Evolutionary conservation across 2,329 filamentous ascomycete species (phyloP).

Genomic region (Aspergillus carbonarius): DNA sequence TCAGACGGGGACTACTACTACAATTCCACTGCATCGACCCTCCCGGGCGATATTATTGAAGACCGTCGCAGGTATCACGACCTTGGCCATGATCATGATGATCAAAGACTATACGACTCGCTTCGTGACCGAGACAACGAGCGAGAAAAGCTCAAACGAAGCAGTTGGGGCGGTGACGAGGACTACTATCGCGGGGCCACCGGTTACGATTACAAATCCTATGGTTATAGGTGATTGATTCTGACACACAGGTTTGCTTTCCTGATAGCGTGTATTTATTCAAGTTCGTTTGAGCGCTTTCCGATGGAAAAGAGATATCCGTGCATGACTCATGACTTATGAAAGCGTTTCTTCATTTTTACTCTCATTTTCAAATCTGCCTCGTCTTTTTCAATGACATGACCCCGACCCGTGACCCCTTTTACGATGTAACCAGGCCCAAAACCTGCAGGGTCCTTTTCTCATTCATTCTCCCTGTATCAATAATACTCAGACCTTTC

Average conservation of each 20-base stretch:
- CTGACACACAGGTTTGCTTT: background rate
- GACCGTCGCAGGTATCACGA: conserved; percentile 30
- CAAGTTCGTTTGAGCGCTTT: background rate
- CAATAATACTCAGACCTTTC: background rate
- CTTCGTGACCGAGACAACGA: conserved; percentile 30
- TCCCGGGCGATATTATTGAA: conserved; percentile 25
- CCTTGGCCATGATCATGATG: conserved; percentile 24
- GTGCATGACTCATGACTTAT: conserved; percentile 3
- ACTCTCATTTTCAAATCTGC: background rate
- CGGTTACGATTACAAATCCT: conserved; percentile 30
- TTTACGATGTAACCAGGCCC: background rate
- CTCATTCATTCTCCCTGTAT: background rate
- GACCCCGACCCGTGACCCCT: conserved; percentile 4
- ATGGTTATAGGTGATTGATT: conserved; percentile 24
- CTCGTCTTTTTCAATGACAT: conserved; percentile 3
- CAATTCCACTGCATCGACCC: conserved; percentile 22
- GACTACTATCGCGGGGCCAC: conserved; percentile 42
- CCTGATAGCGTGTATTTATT: background rate
- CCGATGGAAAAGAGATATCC: conserved; percentile 1
- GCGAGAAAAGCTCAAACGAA: conserved; percentile 28
- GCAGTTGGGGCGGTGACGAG: conserved; percentile 34
- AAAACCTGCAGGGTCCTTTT: too few relatives aligned
- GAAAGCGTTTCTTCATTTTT: background rate
- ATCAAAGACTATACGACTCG: conserved; percentile 26
- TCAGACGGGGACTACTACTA: conserved; percentile 28